Conservation (phyloP, 148 eudicot species). For the Dianthus caryophyllus region DNA sequence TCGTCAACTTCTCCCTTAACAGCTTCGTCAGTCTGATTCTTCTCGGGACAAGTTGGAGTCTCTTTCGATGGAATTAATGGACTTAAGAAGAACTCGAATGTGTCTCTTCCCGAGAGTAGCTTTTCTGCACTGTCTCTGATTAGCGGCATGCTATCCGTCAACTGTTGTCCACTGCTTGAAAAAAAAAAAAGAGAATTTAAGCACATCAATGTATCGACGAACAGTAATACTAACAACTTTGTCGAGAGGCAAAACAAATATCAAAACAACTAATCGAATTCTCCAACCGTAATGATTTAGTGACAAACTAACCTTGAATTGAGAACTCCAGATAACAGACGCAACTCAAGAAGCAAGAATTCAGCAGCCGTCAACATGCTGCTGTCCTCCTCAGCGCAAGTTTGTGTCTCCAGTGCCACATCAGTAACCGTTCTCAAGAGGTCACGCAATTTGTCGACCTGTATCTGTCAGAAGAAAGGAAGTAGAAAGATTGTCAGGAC, state of each 20-base stretch:
- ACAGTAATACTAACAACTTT: no score
- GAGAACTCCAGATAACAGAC: slow-evolving; percentile 23
- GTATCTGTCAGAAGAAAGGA: slow-evolving; percentile 17
- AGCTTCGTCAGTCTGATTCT: not conserved
- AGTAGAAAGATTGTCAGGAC: not conserved
- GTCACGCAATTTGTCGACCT: slow-evolving; percentile 15
- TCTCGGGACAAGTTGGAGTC: not conserved
- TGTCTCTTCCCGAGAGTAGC: slow-evolving; percentile 10
- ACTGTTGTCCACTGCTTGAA: slow-evolving; percentile 20
- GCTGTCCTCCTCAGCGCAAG: slow-evolving; percentile 10
- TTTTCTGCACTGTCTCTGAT: slow-evolving; percentile 21
- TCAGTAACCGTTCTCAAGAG: slow-evolving; percentile 11
- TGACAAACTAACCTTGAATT: slow-evolving; percentile 27
- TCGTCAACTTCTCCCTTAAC: not conserved
- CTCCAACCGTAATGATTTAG: not conserved
- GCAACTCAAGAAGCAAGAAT: slow-evolving; percentile 27
- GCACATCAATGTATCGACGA: not conserved
- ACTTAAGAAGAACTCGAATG: slow-evolving; percentile 24
- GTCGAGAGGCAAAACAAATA: no score
- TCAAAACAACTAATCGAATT: not conserved
- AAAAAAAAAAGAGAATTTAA: not conserved
- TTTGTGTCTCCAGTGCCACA: not conserved
- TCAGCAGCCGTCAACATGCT: slow-evolving; percentile 19
- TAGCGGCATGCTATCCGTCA: slow-evolving; percentile 20
- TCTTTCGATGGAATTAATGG: slow-evolving; percentile 14